Percentiles rank a stretch among this genome's conserved stretches.
Evolutionary conservation across 192 early-diverging fungal genomes (phyloP).

Genomic region (Gorgonomyces haynaldii): DNA sequence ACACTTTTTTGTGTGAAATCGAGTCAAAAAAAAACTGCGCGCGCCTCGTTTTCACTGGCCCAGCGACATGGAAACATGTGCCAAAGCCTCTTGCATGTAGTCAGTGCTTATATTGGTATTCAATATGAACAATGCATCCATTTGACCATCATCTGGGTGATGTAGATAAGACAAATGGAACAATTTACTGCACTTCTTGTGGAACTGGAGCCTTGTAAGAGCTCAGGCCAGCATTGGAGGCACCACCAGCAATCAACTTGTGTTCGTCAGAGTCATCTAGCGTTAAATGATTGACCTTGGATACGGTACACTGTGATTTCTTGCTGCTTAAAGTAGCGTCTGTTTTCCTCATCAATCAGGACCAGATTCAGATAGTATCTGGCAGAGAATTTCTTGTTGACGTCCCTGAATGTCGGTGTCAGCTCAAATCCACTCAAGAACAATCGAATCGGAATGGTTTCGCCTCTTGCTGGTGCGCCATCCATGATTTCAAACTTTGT

Average conservation of each 20-base stretch:
- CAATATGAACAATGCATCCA: no score
- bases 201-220: no score
- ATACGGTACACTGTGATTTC: conserved; percentile 37
- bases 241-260: conserved; percentile 31
- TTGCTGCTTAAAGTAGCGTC: conserved; percentile 89
- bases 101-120: no score
- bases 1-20: no score
- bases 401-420: conserved; percentile 96
- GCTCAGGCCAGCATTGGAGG: conserved; percentile 22
- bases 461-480: conserved; percentile 89
- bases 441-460: conserved; percentile 96
- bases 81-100: no score
- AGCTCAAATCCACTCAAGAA: conserved; percentile 96
- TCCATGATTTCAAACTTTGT: conserved; percentile 99
- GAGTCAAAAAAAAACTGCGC: no score
- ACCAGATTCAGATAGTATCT: conserved; percentile 97
- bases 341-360: conserved; percentile 95
- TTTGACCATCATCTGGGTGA: no score
- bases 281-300: conserved; percentile 14
- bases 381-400: conserved; percentile 99
- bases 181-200: no score
- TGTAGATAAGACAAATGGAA: no score
- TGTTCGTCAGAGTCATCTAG: conserved; percentile 26
- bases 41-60: no score
- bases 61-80: no score